These are phyloP conservation scores for Carallia brachiata DNA, from an alignment of 345 rosid genomes.

Conservation along the genomic window DNA sequence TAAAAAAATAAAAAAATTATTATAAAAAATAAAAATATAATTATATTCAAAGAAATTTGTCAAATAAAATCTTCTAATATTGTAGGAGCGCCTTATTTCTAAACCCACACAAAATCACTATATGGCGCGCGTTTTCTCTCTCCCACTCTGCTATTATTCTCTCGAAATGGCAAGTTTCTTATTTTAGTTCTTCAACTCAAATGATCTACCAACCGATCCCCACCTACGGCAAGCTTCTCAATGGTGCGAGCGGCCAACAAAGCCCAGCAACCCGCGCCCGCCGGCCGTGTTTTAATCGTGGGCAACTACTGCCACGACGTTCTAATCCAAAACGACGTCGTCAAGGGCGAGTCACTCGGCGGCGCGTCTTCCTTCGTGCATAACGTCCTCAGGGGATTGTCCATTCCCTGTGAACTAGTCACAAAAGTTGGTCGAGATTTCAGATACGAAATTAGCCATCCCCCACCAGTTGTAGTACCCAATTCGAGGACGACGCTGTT, in stretches of 20 bases:
- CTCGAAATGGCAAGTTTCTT: too few species aligned
- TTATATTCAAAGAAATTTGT: too few species aligned
- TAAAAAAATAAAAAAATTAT: too few species aligned
- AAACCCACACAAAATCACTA: too few species aligned
- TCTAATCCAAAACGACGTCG: constrained; percentile 50
- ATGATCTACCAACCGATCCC: too few species aligned
- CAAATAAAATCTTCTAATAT: too few species aligned
- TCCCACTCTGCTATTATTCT: too few species aligned
- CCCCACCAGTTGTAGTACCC: constrained; percentile 39
- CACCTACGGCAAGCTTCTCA: background rate
- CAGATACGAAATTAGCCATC: constrained; percentile 37
- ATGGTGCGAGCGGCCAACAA: constrained; percentile 9
- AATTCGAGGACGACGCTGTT: constrained; percentile 61
- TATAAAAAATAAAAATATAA: too few species aligned
- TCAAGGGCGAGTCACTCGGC: constrained; percentile 81
- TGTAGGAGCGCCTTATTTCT: too few species aligned
- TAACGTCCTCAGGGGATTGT: constrained; percentile 54
- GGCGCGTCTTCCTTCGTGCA: constrained; percentile 92
- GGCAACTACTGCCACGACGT: constrained; percentile 96
- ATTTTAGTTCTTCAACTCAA: too few species aligned
- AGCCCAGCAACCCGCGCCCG: background rate
- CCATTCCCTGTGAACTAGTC: constrained; percentile 47
- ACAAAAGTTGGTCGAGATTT: constrained; percentile 83
- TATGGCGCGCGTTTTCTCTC: too few species aligned
- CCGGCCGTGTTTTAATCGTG: constrained; percentile 58